These are phyloP conservation scores for Fusarium nematophilum DNA, from an alignment of 2,329 filamentous ascomycete genomes.

Conservation along the genomic window DNA sequence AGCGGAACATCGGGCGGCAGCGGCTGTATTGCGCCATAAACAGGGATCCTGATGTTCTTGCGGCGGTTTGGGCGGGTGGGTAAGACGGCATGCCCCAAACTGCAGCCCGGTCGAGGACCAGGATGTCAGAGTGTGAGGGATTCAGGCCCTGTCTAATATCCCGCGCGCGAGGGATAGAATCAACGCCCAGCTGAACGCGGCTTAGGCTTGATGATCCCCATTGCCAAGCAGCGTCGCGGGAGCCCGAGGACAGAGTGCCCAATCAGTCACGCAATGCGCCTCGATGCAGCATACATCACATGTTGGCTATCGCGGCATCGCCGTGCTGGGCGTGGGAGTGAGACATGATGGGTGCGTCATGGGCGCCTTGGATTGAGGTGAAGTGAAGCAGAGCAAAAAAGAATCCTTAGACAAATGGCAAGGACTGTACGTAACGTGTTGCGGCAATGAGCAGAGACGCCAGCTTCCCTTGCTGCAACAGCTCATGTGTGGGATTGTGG, in stretches of 20 bases:
- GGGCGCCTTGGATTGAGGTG: too few species aligned
- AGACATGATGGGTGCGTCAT: conserved; percentile 7
- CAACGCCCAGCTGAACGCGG: conserved; percentile 11
- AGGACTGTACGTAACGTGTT: neutral
- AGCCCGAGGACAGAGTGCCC: neutral
- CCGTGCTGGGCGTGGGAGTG: conserved; percentile 8
- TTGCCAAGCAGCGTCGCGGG: too few species aligned
- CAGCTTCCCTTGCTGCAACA: neutral
- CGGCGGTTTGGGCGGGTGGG: conserved; percentile 14
- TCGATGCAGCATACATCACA: conserved; percentile 10
- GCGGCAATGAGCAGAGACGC: neutral
- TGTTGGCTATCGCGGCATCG: conserved; percentile 9
- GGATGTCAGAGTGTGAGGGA: too few species aligned
- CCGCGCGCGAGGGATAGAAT: neutral
- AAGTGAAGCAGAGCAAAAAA: too few species aligned
- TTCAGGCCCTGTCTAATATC: neutral
- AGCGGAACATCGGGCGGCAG: conserved; percentile 6
- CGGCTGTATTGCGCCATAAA: conserved; percentile 26
- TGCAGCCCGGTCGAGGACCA: neutral
- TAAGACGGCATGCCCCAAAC: conserved; percentile 19
- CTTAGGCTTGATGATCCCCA: neutral
- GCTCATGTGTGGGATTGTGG: neutral
- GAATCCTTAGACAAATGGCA: neutral
- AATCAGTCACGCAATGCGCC: conserved; percentile 8
- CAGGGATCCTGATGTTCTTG: conserved; percentile 22